Percentiles rank a stretch among this genome's conserved stretches.
Conservation (phyloP, 164 flowering plant species). For the Stephania japonica region DNA sequence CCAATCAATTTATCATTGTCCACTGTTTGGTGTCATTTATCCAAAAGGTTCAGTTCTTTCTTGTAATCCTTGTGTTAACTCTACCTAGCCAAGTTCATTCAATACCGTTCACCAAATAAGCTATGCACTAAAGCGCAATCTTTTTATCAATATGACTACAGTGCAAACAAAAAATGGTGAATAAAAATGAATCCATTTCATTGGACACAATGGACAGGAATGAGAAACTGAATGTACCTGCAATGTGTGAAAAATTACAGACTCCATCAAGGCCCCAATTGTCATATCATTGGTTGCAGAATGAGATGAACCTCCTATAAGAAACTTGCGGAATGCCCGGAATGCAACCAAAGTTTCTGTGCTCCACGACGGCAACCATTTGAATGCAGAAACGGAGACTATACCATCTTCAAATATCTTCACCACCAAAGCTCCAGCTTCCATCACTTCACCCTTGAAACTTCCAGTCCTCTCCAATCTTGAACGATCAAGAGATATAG, state of each 20-base stretch:
- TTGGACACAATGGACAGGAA: neutral
- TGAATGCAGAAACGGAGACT: conserved; percentile 69
- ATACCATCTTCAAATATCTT: conserved; percentile 73
- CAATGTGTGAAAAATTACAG: conserved; percentile 45
- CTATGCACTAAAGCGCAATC: neutral
- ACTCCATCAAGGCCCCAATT: conserved; percentile 35
- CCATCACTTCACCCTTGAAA: conserved; percentile 15
- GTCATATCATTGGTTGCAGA: conserved; percentile 38
- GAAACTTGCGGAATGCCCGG: conserved; percentile 71
- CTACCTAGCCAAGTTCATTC: neutral
- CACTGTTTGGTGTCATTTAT: neutral
- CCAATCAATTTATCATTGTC: neutral
- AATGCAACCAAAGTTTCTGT: conserved; percentile 86
- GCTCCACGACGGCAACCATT: conserved; percentile 94
- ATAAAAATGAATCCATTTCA: neutral
- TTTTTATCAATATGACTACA: neutral
- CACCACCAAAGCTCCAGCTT: conserved; percentile 24
- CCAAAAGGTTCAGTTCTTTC: neutral
- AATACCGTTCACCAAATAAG: neutral
- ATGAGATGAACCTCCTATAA: conserved; percentile 64
- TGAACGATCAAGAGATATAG: conserved; percentile 25
- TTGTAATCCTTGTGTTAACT: neutral
- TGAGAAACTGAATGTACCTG: conserved; percentile 44
- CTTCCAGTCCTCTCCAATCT: conserved; percentile 17
- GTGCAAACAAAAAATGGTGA: neutral